Percentiles rank a stretch among this genome's conserved stretches.
Evolutionary conservation across 176 grass and related monocot species (phyloP).

Genomic region (Aechmea fasciata): DNA sequence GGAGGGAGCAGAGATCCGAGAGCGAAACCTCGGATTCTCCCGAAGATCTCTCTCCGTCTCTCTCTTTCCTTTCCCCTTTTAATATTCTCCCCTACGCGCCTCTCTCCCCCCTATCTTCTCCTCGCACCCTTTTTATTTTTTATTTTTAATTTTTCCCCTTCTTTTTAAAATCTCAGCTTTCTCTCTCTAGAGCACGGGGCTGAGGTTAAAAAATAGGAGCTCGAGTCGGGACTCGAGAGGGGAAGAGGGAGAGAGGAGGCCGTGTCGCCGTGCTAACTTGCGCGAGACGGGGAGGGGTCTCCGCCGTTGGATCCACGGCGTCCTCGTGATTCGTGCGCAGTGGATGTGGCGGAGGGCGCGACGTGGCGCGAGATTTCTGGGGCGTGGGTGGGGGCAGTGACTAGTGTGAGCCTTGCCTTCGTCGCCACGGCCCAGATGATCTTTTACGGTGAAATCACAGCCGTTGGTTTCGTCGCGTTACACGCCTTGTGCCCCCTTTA

Average conservation of each 20-base stretch:
- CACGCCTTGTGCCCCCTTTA: neutral
- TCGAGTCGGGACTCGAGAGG: too few relatives aligned
- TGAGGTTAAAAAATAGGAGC: neutral
- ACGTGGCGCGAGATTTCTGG: neutral
- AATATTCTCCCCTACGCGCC: too few relatives aligned
- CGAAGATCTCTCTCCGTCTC: neutral
- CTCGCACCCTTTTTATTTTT: too few relatives aligned
- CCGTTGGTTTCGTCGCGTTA: neutral
- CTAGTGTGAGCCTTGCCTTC: neutral
- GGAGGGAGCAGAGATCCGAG: neutral
- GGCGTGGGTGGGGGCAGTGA: neutral
- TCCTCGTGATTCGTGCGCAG: neutral
- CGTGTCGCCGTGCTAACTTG: neutral
- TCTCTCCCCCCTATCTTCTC: too few relatives aligned
- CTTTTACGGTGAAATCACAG: neutral
- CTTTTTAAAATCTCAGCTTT: neutral
- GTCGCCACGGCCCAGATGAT: neutral
- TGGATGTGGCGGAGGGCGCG: neutral
- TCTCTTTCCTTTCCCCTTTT: neutral
- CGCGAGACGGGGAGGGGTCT: neutral
- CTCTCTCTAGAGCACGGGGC: neutral
- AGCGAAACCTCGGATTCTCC: neutral
- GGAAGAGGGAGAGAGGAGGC: too few relatives aligned
- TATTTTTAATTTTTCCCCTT: too few relatives aligned
- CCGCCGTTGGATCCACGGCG: neutral